Conservation (phyloP, 371 early-diverging fungal species). For the Mucor piriformis region DNA sequence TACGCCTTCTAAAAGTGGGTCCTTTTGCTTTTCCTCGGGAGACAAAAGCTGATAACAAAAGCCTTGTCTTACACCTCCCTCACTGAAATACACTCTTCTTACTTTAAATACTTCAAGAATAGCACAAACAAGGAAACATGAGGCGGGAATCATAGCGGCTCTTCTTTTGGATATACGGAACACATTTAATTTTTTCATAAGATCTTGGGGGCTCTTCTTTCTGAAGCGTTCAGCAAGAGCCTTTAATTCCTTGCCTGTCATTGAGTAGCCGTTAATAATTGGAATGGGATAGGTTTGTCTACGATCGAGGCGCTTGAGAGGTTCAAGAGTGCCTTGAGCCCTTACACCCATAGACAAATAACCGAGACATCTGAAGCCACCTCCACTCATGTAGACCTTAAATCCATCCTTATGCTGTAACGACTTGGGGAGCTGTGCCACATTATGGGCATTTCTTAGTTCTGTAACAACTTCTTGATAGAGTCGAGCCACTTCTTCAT, state of each 20-base stretch:
- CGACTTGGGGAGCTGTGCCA: slow-evolving; percentile 39
- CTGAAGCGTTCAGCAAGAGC: slow-evolving; percentile 38
- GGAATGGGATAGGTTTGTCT: slow-evolving; percentile 58
- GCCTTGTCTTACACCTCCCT: slow-evolving; percentile 69
- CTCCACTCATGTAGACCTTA: slow-evolving; percentile 62
- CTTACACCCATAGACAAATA: slow-evolving; percentile 59
- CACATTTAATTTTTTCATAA: slow-evolving; percentile 40
- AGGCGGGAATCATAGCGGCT: slow-evolving; percentile 64
- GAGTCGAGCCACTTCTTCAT: slow-evolving; percentile 36
- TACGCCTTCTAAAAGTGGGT: slow-evolving; percentile 59
- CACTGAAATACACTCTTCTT: slow-evolving; percentile 56
- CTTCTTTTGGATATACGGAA: slow-evolving; percentile 65
- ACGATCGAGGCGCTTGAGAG: slow-evolving; percentile 14
- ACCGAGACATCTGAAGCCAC: slow-evolving; percentile 64
- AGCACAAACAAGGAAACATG: slow-evolving; percentile 59
- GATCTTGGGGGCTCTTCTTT: slow-evolving; percentile 30
- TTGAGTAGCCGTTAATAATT: slow-evolving; percentile 63
- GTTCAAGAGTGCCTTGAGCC: slow-evolving; percentile 13
- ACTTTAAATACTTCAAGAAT: slow-evolving; percentile 54
- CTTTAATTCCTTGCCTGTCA: slow-evolving; percentile 43
- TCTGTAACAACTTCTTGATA: slow-evolving; percentile 44
- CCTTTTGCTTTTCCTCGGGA: slow-evolving; percentile 47
- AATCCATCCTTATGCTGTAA: slow-evolving; percentile 46
- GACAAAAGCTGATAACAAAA: slow-evolving; percentile 55
- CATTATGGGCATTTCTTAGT: slow-evolving; percentile 27